Evolutionary conservation across 352 stramenopile species (phyloP), one percentile per base, ranked within the genome.

Genomic region (Phytophthora gonapodyides): DNA sequence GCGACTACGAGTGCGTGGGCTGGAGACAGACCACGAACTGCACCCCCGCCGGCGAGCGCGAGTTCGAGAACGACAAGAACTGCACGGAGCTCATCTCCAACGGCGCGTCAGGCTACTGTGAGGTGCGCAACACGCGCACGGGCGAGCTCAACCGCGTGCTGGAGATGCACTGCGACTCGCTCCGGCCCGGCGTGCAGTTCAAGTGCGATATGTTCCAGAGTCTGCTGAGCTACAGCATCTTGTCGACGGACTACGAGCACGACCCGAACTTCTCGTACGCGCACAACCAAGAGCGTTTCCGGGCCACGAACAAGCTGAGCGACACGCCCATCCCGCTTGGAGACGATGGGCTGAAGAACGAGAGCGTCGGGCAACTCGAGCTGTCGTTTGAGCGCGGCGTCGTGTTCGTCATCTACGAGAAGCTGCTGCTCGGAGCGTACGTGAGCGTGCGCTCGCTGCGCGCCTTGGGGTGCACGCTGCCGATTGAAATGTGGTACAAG

Each of bases 141-240:
- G 71, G 68, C 10, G 70, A 77, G 15, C 37, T 69, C 21, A 67
- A 68, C 27, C 75, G 57, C 36, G 79, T 92, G 13, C 67, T 94
- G 53, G 51, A 63, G 11, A 88, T 87, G 78, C 71, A 83, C 64
- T 92, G 82, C 59, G 67, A 86, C 58, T 90, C 81, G 31, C 59
- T 87, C 15, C 60, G 73, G 9, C 57, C 64, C 0, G 63, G 70
- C 10, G 71, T 86, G 53, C 38, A 64, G 12, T 82, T 89, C 56
- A 72, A 71, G 52, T 91, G 82, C 51, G 53, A 74, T 51, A 76
- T 85, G 60, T 87, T 85, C 58, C 66, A 73, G 41, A 74, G 73
- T 33, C 69, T 92, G 43, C 62, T 88, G 46, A 75, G 68, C 36
- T 90, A 88, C 63, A 71, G 57, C 36, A 74, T 76, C 31, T 46